Percentiles rank a stretch among this genome's conserved stretches.
These are phyloP conservation scores for Sporisorium exsertum DNA, from an alignment of 1,284 basidiomycete genomes.

Conservation along the genomic window DNA sequence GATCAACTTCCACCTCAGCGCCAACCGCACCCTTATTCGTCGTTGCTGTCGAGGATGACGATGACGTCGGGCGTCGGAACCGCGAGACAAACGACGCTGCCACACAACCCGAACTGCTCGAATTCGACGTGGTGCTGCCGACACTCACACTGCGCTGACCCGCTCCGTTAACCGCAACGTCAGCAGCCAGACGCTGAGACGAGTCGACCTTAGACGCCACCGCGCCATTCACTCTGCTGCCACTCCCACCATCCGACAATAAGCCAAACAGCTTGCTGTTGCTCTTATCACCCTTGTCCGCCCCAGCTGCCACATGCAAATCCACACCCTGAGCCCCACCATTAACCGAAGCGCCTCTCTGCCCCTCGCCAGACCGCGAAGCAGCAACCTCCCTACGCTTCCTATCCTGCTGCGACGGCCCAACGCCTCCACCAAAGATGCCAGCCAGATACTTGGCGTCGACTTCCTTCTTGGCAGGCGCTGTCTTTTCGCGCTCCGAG, in stretches of 20 bases:
- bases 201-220: background rate
- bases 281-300: slow-evolving; percentile 20
- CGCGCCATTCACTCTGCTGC: slow-evolving; percentile 11
- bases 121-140: slow-evolving; percentile 18
- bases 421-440: slow-evolving; percentile 55
- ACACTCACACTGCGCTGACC: slow-evolving; percentile 33
- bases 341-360: background rate
- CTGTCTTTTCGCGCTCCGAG: slow-evolving; percentile 43
- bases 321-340: background rate
- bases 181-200: slow-evolving; percentile 1
- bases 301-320: background rate
- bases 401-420: slow-evolving; percentile 8
- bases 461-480: slow-evolving; percentile 37
- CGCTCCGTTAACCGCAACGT: slow-evolving; percentile 2
- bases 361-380: slow-evolving; percentile 6
- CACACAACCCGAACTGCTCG: slow-evolving; percentile 26
- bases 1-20: background rate
- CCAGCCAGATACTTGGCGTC: slow-evolving; percentile 57
- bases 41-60: slow-evolving; percentile 19
- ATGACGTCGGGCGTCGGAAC: slow-evolving; percentile 47
- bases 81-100: slow-evolving; percentile 44
- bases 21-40: slow-evolving; percentile 2
- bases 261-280: slow-evolving; percentile 17
- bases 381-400: slow-evolving; percentile 20
- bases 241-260: slow-evolving; percentile 13